Evolutionary conservation across 345 rosid species (phyloP).

Genomic region (Citrus sinensis): DNA sequence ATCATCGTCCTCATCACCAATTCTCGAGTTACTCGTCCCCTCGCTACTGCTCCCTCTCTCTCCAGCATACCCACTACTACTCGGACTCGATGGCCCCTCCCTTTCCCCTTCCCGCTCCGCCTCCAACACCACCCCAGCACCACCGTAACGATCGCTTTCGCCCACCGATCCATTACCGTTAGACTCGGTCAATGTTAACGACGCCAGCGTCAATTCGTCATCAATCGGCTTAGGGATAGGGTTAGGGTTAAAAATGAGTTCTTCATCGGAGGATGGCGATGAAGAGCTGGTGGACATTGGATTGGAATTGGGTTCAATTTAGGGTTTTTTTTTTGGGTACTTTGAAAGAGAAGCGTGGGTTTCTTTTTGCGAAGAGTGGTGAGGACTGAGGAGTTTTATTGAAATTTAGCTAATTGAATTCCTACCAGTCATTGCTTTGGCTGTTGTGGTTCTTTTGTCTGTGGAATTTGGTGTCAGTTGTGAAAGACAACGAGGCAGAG

Average conservation of each 20-base stretch:
- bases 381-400: background rate
- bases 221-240: slow-evolving; percentile 12
- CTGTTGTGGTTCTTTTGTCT: background rate
- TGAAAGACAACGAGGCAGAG: background rate
- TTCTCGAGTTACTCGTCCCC: slow-evolving; percentile 38
- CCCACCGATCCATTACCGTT: slow-evolving; percentile 7
- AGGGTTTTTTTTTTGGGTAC: background rate
- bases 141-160: background rate
- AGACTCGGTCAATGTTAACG: slow-evolving; percentile 11
- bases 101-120: slow-evolving; percentile 54
- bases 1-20: slow-evolving; percentile 59
- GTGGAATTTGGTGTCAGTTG: background rate
- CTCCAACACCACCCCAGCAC: slow-evolving; percentile 39
- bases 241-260: slow-evolving; percentile 9
- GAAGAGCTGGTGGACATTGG: slow-evolving; percentile 12
- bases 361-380: background rate
- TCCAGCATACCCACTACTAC: slow-evolving; percentile 92
- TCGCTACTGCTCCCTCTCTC: slow-evolving; percentile 89
- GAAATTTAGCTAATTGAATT: background rate
- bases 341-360: background rate
- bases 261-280: slow-evolving; percentile 20
- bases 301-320: background rate
- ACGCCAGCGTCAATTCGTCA: slow-evolving; percentile 14
- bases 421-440: background rate
- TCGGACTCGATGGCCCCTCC: slow-evolving; percentile 65